Evolutionary conservation across 2,329 filamentous ascomycete genomes (phyloP).

Genomic region (Beauveria australis): DNA sequence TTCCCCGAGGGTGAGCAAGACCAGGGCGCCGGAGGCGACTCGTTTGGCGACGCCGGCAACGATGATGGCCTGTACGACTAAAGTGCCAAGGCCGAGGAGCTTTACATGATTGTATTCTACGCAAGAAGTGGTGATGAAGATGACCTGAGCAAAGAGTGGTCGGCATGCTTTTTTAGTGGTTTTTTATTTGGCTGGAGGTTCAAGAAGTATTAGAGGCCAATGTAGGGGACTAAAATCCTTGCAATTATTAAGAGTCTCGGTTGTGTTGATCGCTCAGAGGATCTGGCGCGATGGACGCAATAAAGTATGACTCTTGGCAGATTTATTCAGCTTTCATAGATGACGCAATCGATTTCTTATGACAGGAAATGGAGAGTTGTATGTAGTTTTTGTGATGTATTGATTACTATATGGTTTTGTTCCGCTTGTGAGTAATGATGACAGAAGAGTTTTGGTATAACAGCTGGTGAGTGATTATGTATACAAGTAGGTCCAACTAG

Average conservation of each 20-base stretch:
- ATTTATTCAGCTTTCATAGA: constrained; percentile 22
- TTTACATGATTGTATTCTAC: constrained; percentile 13
- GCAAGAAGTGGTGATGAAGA: not conserved
- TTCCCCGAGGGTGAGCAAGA: constrained; percentile 70
- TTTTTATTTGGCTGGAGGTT: constrained; percentile 25
- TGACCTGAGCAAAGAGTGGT: constrained; percentile 8
- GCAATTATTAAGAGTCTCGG: not conserved
- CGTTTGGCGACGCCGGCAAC: constrained; percentile 80
- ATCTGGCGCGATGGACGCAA: not conserved
- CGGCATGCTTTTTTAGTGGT: constrained; percentile 15
- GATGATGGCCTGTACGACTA: constrained; percentile 98
- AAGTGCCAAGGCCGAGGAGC: constrained; percentile 21
- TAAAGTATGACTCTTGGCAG: constrained; percentile 9
- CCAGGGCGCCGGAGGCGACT: constrained; percentile 52
- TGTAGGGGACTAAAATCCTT: constrained; percentile 17
- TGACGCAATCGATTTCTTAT: constrained; percentile 23
- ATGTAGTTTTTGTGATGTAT: not conserved
- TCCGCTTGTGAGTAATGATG: not conserved
- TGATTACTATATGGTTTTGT: not conserved
- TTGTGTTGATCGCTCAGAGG: not conserved
- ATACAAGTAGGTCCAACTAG: constrained; percentile 5
- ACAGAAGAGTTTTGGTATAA: not conserved
- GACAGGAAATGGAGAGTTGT: not conserved
- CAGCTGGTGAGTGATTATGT: not conserved
- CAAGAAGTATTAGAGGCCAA: constrained; percentile 12